These are phyloP conservation scores for Mycena rosella DNA, from an alignment of 768 basidiomycete species.

Conservation along the genomic window DNA sequence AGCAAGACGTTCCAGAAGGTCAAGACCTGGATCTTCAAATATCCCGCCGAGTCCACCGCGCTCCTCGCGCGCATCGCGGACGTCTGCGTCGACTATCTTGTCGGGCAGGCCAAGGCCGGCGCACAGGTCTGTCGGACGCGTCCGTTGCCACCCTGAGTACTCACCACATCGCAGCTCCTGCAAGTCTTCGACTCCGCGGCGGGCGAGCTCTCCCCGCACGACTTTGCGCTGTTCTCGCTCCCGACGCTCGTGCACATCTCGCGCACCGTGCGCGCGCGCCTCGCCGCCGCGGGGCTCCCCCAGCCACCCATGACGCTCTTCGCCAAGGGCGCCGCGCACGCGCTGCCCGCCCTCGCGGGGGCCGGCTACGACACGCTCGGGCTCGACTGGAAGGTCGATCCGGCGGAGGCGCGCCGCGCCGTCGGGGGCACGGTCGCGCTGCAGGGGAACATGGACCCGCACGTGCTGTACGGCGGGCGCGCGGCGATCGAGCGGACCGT, in stretches of 20 bases:
- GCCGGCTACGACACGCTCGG: conserved; percentile 91
- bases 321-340: conserved; percentile 91
- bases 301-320: conserved; percentile 90
- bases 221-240: conserved; percentile 87
- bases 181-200: conserved; percentile 99
- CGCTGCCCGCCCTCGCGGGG: conserved; percentile 70
- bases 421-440: conserved; percentile 75
- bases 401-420: conserved; percentile 72
- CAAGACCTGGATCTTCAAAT: conserved; percentile 95
- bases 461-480: conserved; percentile 84
- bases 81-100: conserved; percentile 89
- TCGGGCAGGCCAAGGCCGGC: conserved; percentile 94
- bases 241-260: conserved; percentile 85
- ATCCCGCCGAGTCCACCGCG: conserved; percentile 85
- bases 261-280: conserved; percentile 69
- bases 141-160: conserved; percentile 6
- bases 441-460: conserved; percentile 96
- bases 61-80: conserved; percentile 85
- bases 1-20: conserved; percentile 91
- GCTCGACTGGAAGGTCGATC: conserved; percentile 92
- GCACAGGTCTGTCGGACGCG: conserved; percentile 81
- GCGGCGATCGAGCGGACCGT: conserved; percentile 91
- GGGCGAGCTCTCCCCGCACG: conserved; percentile 89
- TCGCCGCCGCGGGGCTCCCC: conserved; percentile 66
- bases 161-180: conserved; percentile 83